Conservation (phyloP, 805 yeast species). For the Sungouiozyma intestinalis region DNA sequence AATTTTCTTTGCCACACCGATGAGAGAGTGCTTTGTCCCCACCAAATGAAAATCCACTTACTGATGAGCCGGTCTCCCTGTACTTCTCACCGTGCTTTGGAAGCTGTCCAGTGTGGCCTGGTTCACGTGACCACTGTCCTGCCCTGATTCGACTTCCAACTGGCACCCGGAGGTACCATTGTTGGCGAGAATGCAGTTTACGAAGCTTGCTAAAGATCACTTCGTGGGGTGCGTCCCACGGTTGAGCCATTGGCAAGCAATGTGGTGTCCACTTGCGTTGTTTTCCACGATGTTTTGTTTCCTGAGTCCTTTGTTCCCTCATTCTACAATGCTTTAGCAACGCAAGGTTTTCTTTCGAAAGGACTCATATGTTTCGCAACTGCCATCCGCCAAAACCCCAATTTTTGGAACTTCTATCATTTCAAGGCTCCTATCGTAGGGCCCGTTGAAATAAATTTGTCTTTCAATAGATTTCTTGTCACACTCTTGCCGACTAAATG, state of each 20-base stretch:
- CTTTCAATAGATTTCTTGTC: background rate
- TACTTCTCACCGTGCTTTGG: no score
- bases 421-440: background rate
- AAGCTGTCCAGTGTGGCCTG: no score
- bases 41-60: background rate
- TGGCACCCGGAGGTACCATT: background rate
- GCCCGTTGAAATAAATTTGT: background rate
- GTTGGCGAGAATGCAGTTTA: background rate
- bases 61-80: background rate
- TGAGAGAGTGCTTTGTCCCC: background rate
- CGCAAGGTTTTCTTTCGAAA: slow-evolving; percentile 1
- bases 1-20: background rate
- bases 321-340: no score
- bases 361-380: background rate
- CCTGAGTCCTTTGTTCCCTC: background rate
- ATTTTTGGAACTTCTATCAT: no score
- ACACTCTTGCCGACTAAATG: background rate
- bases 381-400: background rate
- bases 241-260: background rate
- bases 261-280: background rate
- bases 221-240: no score
- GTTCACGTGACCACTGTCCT: no score
- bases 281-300: background rate
- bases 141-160: background rate
- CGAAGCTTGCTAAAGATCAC: background rate